Evolutionary conservation across 495 filamentous ascomycete species (phyloP).

Genomic region (Aspergillus homomorphus): DNA sequence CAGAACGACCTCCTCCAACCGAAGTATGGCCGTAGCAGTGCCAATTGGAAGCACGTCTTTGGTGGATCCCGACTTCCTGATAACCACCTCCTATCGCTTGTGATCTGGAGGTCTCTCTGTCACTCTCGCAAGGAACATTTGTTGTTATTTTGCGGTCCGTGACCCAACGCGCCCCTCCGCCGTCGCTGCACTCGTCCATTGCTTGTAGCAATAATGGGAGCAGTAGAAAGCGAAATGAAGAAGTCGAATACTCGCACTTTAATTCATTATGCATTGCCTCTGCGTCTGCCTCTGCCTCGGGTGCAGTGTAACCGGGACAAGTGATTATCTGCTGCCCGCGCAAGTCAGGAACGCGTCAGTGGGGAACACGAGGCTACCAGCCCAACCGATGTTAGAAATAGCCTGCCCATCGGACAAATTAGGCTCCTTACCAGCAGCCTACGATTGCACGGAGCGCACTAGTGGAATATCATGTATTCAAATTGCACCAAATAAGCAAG

Average conservation of each 20-base stretch:
- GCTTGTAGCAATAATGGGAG: not conserved
- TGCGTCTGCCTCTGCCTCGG: not conserved
- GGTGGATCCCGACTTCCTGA: not conserved
- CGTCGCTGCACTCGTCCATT: not conserved
- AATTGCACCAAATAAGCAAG: not conserved
- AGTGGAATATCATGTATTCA: constrained; percentile 2
- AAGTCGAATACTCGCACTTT: not conserved
- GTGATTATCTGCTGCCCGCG: constrained; percentile 9
- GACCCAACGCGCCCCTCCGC: not conserved
- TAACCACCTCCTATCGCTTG: not conserved
- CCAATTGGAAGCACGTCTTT: constrained; percentile 5
- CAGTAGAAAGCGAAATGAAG: not conserved
- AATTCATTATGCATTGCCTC: not conserved
- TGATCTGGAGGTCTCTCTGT: not conserved
- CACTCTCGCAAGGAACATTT: not conserved
- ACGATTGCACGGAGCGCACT: constrained; percentile 1
- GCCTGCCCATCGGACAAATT: constrained; percentile 21
- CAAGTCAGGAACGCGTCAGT: constrained; percentile 34
- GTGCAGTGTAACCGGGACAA: constrained; percentile 9
- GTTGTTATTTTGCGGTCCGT: not conserved
- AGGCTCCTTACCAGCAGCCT: constrained; percentile 11
- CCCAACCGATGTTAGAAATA: constrained; percentile 18
- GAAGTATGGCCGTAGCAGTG: constrained; percentile 9
- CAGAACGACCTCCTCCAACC: constrained; percentile 10
- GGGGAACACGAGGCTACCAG: constrained; percentile 21